phyloP scores from a whole-genome alignment of 108 stramenopile species.

The Skeletonema menzelii region DNA sequence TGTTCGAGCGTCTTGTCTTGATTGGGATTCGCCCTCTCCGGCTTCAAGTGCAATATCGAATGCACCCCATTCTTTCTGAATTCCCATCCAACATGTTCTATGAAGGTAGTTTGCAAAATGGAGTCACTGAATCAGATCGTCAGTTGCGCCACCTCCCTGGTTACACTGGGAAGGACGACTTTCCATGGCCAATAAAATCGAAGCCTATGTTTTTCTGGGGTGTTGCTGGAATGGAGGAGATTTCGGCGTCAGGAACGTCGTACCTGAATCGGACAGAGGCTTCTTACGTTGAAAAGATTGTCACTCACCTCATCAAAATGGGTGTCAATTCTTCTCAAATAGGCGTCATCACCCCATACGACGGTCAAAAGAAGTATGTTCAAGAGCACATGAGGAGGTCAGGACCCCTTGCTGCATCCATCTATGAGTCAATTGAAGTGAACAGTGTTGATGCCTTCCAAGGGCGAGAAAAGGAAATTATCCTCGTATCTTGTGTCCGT shows the following conservation, averaged over 20 bases:
- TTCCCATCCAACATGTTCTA: conserved; percentile 99
- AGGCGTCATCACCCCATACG: conserved; percentile 98
- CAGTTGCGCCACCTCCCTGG: conserved; percentile 69
- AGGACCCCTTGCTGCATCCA: conserved; percentile 73
- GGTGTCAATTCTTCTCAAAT: conserved; percentile 92
- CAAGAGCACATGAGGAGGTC: conserved; percentile 90
- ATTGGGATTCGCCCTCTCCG: conserved; percentile 96
- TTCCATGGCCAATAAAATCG: conserved; percentile 90
- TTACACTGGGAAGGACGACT: conserved; percentile 84
- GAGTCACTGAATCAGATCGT: conserved; percentile 95
- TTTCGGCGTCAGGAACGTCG: conserved; percentile 94
- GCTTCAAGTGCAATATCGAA: conserved; percentile 98
- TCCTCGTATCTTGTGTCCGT: conserved; percentile 96
- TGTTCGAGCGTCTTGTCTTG: conserved; percentile 96
- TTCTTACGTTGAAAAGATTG: conserved; percentile 94
- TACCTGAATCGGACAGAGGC: conserved; percentile 98
- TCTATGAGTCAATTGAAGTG: conserved; percentile 96
- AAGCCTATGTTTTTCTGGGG: conserved; percentile 97
- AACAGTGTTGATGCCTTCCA: conserved; percentile 98
- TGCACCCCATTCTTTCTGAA: conserved; percentile 97
- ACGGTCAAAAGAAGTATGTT: conserved; percentile 97
- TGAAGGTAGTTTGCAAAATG: conserved; percentile 97
- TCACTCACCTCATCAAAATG: conserved; percentile 93
- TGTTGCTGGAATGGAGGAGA: conserved; percentile 95
- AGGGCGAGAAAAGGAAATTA: conserved; percentile 98